A percentile compares a stretch with the other conserved stretches of the same genome.
phyloP scores from a whole-genome alignment of 768 basidiomycete genomes.

The Lentinula boryana region DNA sequence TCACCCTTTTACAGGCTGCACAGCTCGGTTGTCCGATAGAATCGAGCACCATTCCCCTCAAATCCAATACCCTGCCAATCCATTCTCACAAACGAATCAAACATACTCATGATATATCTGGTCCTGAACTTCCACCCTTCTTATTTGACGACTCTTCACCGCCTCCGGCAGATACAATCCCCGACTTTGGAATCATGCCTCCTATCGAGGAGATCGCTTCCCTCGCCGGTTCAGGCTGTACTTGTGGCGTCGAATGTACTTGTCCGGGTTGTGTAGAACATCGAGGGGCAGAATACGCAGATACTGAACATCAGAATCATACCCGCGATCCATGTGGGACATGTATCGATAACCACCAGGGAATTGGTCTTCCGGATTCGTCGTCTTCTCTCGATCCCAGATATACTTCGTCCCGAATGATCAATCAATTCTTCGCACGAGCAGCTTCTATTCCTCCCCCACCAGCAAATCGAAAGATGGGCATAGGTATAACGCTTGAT shows the following conservation, averaged over 20 bases:
- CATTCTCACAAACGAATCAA: slow-evolving; percentile 22
- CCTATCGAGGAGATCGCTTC: slow-evolving; percentile 53
- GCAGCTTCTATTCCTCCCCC: slow-evolving; percentile 67
- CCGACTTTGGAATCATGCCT: slow-evolving; percentile 53
- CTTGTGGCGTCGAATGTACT: slow-evolving; percentile 60
- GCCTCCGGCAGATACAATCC: slow-evolving; percentile 22
- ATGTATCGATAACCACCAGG: slow-evolving; percentile 51
- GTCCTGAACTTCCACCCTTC: slow-evolving; percentile 46
- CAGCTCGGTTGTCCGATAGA: slow-evolving; percentile 19
- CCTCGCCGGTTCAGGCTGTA: slow-evolving; percentile 64
- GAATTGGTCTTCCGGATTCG: slow-evolving; percentile 35
- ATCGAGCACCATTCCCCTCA: neutral
- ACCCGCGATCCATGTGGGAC: slow-evolving; percentile 47
- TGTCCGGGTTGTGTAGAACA: slow-evolving; percentile 75
- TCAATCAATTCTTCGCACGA: slow-evolving; percentile 62
- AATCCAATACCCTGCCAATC: neutral
- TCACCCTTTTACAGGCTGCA: slow-evolving; percentile 33
- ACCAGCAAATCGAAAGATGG: slow-evolving; percentile 35
- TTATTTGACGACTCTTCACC: slow-evolving; percentile 20
- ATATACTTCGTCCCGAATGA: slow-evolving; percentile 17
- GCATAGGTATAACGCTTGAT: slow-evolving; percentile 35
- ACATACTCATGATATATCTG: slow-evolving; percentile 15
- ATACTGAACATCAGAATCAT: slow-evolving; percentile 39
- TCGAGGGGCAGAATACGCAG: slow-evolving; percentile 45
- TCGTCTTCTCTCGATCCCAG: slow-evolving; percentile 10